Conservation (phyloP, 169 alveolate genomes). For the Toxoplasma gondii region DNA sequence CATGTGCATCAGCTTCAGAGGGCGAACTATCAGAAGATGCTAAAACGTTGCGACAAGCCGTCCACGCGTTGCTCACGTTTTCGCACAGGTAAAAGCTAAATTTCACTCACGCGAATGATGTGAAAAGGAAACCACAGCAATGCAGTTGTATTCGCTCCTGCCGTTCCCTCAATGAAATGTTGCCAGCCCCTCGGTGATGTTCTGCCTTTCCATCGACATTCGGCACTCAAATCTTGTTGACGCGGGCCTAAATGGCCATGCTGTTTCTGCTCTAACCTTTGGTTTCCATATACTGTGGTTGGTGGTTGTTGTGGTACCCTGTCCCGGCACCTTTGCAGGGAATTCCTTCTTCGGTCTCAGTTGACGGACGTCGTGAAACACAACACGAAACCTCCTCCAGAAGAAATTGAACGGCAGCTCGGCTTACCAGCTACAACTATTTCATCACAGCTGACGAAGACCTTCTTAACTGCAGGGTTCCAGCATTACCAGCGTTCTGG, state of each 20-base stretch:
- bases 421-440: constrained; percentile 60
- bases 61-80: constrained; percentile 62
- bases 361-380: constrained; percentile 59
- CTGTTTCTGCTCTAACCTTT: no score
- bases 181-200: no score
- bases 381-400: constrained; percentile 68
- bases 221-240: no score
- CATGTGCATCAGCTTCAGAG: not conserved
- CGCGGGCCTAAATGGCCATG: no score
- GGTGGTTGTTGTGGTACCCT: no score
- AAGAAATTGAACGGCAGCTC: constrained; percentile 68
- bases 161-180: no score
- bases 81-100: constrained; percentile 58
- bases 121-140: no score
- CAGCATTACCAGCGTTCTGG: constrained; percentile 70
- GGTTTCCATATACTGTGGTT: no score
- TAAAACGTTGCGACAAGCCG: constrained; percentile 61
- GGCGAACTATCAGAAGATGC: not conserved
- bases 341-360: constrained; percentile 61
- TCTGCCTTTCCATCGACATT: no score
- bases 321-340: constrained; percentile 39
- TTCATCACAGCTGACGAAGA: constrained; percentile 53
- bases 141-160: no score
- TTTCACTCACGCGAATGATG: no score
- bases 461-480: constrained; percentile 17